Evolutionary conservation across 2,329 filamentous ascomycete genomes (phyloP), one percentile per base, ranked within the genome.

Genomic region (Cladosporium austrohemisphaericum): DNA sequence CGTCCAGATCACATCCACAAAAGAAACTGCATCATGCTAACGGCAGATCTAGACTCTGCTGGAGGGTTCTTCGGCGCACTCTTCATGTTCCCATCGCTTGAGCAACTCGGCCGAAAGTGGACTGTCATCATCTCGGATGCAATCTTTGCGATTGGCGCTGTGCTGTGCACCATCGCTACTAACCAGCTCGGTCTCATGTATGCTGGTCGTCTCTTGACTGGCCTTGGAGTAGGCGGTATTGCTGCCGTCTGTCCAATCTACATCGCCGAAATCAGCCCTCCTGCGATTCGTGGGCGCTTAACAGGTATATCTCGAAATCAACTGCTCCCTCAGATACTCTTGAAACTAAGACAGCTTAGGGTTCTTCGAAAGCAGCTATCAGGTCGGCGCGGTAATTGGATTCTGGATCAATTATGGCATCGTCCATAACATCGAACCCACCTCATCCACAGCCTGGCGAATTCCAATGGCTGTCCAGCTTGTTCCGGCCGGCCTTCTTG

Each of bases 1-100:
- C 13, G 51, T 48, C 13, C 18, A 38, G n/a, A n/a, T n/a, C n/a
- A n/a, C n/a, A n/a, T n/a, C n/a, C n/a, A n/a, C n/a, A 59, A 59
- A 54, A 9, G 56, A 57, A 20, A 9, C 16, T 28, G 25, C 35
- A 38, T 14, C 9, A 46, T 23, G 14, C 29, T 49, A 13, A 49
- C 18, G 7, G 26, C 14, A 5, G n/a, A n/a, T 1, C 11, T 11
- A 49, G 47, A 49, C 22, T 49, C 47, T 5, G 76, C 75, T 0
- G 77, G 77, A 14, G 76, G 75, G 1, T 75, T 79, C 36, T 76
- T 78, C 25, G 76, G 77, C 10, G 76, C 76, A 8, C 64, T 79
- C 1, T 68, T 75, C 56, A 73, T 71, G 55, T 75, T 70, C 55
- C 56, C 72, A 33, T 54, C 69, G 64, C 60, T 44, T 58, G 76